Evolutionary conservation across 106 monocot genomes (phyloP).

Genomic region (Dendrobium catenatum): DNA sequence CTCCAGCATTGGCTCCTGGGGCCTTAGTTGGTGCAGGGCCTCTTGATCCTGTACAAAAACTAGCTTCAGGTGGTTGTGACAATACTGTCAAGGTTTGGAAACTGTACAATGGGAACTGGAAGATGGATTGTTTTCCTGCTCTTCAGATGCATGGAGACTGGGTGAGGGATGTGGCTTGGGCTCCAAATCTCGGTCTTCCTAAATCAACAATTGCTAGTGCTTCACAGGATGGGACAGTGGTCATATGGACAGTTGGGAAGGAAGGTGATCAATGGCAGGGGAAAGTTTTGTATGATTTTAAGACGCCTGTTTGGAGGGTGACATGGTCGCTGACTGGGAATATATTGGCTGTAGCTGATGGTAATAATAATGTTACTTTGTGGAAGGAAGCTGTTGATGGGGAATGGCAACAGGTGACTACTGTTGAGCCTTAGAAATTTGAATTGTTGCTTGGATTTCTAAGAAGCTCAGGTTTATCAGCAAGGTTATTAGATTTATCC

Average conservation of each 20-base stretch:
- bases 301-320: conserved; percentile 20
- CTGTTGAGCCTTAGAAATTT: conserved; percentile 13
- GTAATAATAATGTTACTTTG: conserved; percentile 16
- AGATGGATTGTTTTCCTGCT: conserved; percentile 28
- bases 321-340: conserved; percentile 24
- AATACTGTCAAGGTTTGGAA: conserved; percentile 31
- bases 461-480: too few species aligned
- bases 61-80: conserved; percentile 25
- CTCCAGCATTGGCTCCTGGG: conserved; percentile 20
- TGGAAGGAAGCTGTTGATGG: conserved; percentile 26
- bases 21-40: conserved; percentile 18
- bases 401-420: conserved; percentile 20
- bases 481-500: too few species aligned
- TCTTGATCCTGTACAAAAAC: conserved; percentile 16
- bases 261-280: conserved; percentile 23
- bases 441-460: too few species aligned
- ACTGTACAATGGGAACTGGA: conserved; percentile 22
- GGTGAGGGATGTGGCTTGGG: conserved; percentile 34
- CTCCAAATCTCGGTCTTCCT: conserved; percentile 24
- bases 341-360: conserved; percentile 20
- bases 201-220: conserved; percentile 29
- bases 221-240: conserved; percentile 26
- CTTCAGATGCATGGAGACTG: conserved; percentile 27
- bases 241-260: conserved; percentile 21
- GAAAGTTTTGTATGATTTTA: conserved; percentile 17